Evolutionary conservation across 306 rosid genomes (phyloP), one percentile per base, ranked within the genome.

Genomic region (Cicer bijugum): DNA sequence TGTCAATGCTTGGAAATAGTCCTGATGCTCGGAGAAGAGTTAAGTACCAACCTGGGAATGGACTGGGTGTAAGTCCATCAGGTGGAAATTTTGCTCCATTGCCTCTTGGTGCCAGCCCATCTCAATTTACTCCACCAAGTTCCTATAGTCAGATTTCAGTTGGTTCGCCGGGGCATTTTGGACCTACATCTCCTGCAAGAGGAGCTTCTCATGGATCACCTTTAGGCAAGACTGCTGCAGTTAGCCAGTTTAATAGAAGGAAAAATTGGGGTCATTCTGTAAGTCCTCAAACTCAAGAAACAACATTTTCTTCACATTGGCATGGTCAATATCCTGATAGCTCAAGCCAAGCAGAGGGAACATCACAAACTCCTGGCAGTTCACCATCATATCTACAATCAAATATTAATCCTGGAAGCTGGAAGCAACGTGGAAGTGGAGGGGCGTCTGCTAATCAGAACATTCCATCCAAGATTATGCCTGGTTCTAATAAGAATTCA

Each of bases 101-200:
- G 62, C 99, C 97, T 65, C 91, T 95, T 38, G 99, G 99, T 79
- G 90, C 93, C 61, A 95, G 99, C 82, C 99, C 99, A 8, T 95
- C 99, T 39, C 99, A 95, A 64, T 92, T 86, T 77, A 95, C 99
- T 74, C 99, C 99, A 40, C 99, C 99, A 19, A 86, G 82, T 84
- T 85, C 92, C 62, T 91, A 86, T 38, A 52, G 88, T 84, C 99
- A 94, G 86, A 87, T 93, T 78, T 79, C 97, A 20, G 81, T 84
- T 74, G 88, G 89, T 77, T 94, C 97, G 64, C 92, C 96, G 1
- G 97, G 96, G 69, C 96, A 91, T 70, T 94, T 77, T 69, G 99
- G 99, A 75, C 97, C 99, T 75, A 88, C 97, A 42, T 91, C 97
- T 82, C 97, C 99, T 55, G 97, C 97, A 61, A 91, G 99, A 84